phyloP scores from a whole-genome alignment of 176 grass and related monocot genomes.

The Oropetium thomaeum region DNA sequence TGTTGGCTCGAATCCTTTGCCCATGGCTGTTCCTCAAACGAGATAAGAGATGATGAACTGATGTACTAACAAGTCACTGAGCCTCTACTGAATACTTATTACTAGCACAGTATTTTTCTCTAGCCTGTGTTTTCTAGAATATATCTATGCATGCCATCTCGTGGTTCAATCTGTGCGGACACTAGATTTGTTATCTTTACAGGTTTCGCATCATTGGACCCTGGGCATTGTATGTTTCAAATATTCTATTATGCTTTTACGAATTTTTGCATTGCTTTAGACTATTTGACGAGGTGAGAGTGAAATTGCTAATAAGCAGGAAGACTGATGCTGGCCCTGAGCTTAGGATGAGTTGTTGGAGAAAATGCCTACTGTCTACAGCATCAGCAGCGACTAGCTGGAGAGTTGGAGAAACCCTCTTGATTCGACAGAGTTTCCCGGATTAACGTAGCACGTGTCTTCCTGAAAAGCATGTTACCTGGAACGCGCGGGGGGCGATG shows the following conservation, averaged over 20 bases:
- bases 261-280: not conserved
- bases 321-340: too few relatives aligned
- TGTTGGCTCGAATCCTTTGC: slow-evolving; percentile 39
- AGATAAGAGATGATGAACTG: slow-evolving; percentile 19
- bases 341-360: too few relatives aligned
- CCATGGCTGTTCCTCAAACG: slow-evolving; percentile 36
- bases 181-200: not conserved
- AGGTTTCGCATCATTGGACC: not conserved
- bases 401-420: too few relatives aligned
- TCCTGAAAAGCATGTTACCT: too few relatives aligned
- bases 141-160: not conserved
- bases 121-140: not conserved
- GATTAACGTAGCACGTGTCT: too few relatives aligned
- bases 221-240: not conserved
- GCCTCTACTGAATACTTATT: not conserved
- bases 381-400: too few relatives aligned
- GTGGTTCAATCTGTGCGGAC: not conserved
- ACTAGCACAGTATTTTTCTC: not conserved
- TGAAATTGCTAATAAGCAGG: too few relatives aligned
- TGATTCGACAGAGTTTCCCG: too few relatives aligned
- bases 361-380: too few relatives aligned
- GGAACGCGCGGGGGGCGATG: too few relatives aligned
- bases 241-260: not conserved
- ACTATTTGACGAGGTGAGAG: too few relatives aligned
- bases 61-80: not conserved